Evolutionary conservation across 257 asterid genomes (phyloP).

Genomic region (Penstemon newberryi): DNA sequence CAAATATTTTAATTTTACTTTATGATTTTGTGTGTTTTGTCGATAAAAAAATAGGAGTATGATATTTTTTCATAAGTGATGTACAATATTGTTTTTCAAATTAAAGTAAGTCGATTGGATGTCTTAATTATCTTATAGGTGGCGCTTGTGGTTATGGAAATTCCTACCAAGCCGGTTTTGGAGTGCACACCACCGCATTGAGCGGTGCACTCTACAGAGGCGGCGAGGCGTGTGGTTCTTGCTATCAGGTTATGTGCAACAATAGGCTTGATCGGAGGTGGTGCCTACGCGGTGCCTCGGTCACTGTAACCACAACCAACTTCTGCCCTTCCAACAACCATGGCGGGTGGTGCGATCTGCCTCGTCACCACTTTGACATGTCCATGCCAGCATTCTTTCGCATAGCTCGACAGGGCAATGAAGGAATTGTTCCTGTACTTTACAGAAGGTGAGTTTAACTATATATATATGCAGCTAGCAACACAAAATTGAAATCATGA

Average conservation of each 20-base stretch:
- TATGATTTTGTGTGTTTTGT: no score
- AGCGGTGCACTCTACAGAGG: slow-evolving; percentile 57
- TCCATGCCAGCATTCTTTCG: slow-evolving; percentile 71
- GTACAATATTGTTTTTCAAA: no score
- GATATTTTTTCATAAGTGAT: no score
- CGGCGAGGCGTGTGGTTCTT: slow-evolving; percentile 71
- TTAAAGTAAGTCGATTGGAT: no score
- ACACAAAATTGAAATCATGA: no score
- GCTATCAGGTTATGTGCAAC: slow-evolving; percentile 58
- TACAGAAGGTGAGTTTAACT: slow-evolving; percentile 45
- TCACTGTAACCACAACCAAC: slow-evolving; percentile 68
- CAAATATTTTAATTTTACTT: no score
- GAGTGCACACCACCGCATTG: slow-evolving; percentile 57
- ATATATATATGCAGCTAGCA: no score
- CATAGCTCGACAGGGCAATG: slow-evolving; percentile 58
- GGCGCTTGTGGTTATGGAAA: slow-evolving; percentile 75
- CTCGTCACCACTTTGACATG: slow-evolving; percentile 75
- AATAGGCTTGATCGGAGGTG: slow-evolving; percentile 40
- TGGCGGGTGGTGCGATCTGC: slow-evolving; percentile 82
- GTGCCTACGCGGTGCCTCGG: slow-evolving; percentile 51
- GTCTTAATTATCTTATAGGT: slow-evolving; percentile 29
- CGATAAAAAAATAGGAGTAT: no score
- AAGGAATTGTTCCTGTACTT: slow-evolving; percentile 62
- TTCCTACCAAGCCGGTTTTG: slow-evolving; percentile 58
- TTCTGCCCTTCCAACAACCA: slow-evolving; percentile 70